A percentile compares a stretch with the other conserved stretches of the same genome.
These are phyloP conservation scores for Penicillium italicum DNA, from an alignment of 2,329 filamentous ascomycete species.

Conservation along the genomic window DNA sequence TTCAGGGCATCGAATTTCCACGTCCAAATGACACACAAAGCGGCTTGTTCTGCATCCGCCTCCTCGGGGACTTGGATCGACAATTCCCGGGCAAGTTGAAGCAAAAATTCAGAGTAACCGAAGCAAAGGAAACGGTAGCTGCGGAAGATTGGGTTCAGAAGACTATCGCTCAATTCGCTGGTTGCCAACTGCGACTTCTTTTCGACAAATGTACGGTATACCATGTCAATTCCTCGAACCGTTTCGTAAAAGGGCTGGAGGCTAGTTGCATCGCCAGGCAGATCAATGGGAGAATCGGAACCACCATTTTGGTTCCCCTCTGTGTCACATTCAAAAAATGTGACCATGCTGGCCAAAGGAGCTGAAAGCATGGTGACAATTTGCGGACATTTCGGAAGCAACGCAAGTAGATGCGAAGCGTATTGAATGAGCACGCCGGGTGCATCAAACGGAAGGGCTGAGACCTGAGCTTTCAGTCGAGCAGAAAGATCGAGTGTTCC, in stretches of 20 bases:
- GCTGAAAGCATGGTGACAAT: conserved; percentile 23
- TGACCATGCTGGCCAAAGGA: conserved; percentile 25
- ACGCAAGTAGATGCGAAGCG: conserved; percentile 24
- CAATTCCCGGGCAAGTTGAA: conserved; percentile 36
- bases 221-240: conserved; percentile 33
- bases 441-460: conserved; percentile 26
- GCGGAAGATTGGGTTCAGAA: conserved; percentile 35
- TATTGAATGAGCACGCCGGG: conserved; percentile 31
- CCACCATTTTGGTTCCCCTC: conserved; percentile 25
- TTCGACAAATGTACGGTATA: conserved; percentile 39
- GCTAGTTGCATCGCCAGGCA: conserved; percentile 15
- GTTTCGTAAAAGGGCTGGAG: conserved; percentile 29
- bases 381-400: conserved; percentile 30
- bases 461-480: conserved; percentile 30
- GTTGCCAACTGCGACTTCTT: conserved; percentile 45
- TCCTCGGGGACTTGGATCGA: conserved; percentile 34
- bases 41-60: conserved; percentile 25
- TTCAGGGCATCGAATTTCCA: conserved; percentile 69
- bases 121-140: conserved; percentile 32
- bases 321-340: conserved; percentile 30
- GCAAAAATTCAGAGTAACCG: conserved; percentile 31
- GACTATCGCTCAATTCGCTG: conserved; percentile 39
- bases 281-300: conserved; percentile 21
- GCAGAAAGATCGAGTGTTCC: conserved; percentile 29
- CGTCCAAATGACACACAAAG: conserved; percentile 43